Evolutionary conservation across 805 yeast species (phyloP).

Genomic region (Kregervanrija fluxuum): DNA sequence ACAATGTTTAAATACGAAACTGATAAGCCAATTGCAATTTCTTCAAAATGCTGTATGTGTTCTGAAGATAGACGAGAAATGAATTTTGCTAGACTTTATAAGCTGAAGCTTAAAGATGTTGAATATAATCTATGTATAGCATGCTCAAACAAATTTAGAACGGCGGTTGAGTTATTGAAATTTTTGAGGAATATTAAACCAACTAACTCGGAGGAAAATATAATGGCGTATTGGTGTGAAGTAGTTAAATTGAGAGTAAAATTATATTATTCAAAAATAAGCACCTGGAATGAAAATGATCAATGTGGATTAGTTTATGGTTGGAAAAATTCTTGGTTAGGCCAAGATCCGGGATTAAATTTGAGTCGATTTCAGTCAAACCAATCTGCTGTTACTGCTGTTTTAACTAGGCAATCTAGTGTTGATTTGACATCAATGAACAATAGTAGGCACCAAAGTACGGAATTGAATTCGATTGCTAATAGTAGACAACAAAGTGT

Average conservation of each 20-base stretch:
- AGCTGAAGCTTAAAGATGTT: constrained; percentile 39
- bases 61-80: constrained; percentile 69
- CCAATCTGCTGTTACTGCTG: neutral
- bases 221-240: constrained; percentile 51
- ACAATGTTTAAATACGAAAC: constrained; percentile 21
- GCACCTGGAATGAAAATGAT: constrained; percentile 56
- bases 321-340: constrained; percentile 27
- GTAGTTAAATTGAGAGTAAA: constrained; percentile 57
- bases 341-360: neutral
- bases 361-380: neutral
- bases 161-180: constrained; percentile 77
- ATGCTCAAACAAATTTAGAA: constrained; percentile 73
- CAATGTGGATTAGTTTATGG: constrained; percentile 25
- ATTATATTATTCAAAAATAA: constrained; percentile 78
- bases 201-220: constrained; percentile 14
- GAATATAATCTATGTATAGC: constrained; percentile 70
- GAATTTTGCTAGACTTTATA: constrained; percentile 71
- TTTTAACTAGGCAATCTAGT: neutral
- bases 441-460: too few species aligned
- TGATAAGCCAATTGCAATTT: constrained; percentile 66
- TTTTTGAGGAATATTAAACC: constrained; percentile 47
- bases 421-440: too few species aligned
- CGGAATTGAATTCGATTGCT: neutral
- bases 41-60: constrained; percentile 75
- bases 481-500: neutral